phyloP scores from a whole-genome alignment of 192 early-diverging fungal genomes.

The Pilaira anomala region DNA sequence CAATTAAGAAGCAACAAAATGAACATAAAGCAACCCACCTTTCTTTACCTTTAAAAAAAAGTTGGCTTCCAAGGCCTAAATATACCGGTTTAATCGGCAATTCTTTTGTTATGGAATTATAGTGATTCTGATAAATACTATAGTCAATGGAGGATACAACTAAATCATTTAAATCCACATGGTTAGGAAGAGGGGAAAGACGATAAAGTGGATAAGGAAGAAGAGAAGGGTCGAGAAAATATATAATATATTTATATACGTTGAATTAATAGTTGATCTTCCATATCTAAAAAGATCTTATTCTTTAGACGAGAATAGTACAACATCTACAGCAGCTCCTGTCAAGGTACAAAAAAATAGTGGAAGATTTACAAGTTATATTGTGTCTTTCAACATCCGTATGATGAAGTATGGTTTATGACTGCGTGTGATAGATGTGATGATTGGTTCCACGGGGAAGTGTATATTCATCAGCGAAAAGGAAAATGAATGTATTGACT shows the following conservation, averaged over 20 bases:
- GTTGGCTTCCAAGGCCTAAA: too few relatives aligned
- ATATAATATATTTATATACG: too few relatives aligned
- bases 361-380: conserved; percentile 26
- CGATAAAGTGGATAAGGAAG: too few relatives aligned
- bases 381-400: conserved; percentile 59
- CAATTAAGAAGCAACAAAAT: too few relatives aligned
- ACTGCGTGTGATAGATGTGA: conserved; percentile 74
- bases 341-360: neutral
- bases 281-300: neutral
- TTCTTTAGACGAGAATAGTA: neutral
- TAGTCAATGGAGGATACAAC: neutral
- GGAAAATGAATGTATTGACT: conserved; percentile 55
- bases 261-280: neutral
- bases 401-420: conserved; percentile 61
- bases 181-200: neutral
- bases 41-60: neutral
- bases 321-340: neutral
- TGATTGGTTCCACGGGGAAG: conserved; percentile 74
- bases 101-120: conserved; percentile 10
- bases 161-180: neutral
- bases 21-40: too few relatives aligned
- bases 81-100: conserved; percentile 7
- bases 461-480: conserved; percentile 62
- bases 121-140: neutral
- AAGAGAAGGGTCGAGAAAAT: neutral